Evolutionary conservation across 129 eudicot species (phyloP), one percentile per base, ranked within the genome.

Genomic region (Rutidosis leptorrhynchoides): DNA sequence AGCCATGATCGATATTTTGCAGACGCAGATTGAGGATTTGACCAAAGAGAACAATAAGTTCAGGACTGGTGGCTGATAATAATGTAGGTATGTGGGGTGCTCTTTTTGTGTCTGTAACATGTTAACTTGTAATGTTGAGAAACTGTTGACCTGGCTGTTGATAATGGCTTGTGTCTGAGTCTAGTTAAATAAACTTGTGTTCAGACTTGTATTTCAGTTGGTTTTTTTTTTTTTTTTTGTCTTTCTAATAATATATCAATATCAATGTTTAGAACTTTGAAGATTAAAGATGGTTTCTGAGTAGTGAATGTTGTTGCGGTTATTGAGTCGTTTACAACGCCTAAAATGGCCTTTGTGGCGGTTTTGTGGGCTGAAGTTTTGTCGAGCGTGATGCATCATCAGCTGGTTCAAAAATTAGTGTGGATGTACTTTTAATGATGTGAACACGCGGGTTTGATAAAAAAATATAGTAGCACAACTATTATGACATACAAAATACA

Each of bases 1-100:
- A 62, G 91, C 97, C 16, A 90, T 90, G 95, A 90, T 90, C 74
- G 88, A 87, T 72, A 68, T 84, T 71, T 93, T 90, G 58, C 97
- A 90, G 80, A 84, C 97, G 5, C 84, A 82, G 2, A 73, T 87
- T 6, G 95, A 84, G 23, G 78, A 77, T 43, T 68, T 87, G 71
- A 71, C 67, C 74, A 90, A 81, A 73, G 95, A 87, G 56, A 83
- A 90, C 20, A 85, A n/a, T 23, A 90, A 81, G 69, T 56, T 87
- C 33, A 79, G 73, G 75, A 82, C 81, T 57, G 37, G 78, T n/a
- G 73, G 78, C 48, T 74, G n/a, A n/a, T n/a, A n/a, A n/a, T n/a
- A n/a, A 74, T 73, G 46, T 74, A 26, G 66, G 2, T 22, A 12
- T 60, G 25, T 29, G n/a, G n/a, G 6, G 46, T 27, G 22, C 15